A percentile compares a stretch with the other conserved stretches of the same genome.
Conservation (phyloP, 2,329 filamentous ascomycete species). For the Lecanicillium sp. region DNA sequence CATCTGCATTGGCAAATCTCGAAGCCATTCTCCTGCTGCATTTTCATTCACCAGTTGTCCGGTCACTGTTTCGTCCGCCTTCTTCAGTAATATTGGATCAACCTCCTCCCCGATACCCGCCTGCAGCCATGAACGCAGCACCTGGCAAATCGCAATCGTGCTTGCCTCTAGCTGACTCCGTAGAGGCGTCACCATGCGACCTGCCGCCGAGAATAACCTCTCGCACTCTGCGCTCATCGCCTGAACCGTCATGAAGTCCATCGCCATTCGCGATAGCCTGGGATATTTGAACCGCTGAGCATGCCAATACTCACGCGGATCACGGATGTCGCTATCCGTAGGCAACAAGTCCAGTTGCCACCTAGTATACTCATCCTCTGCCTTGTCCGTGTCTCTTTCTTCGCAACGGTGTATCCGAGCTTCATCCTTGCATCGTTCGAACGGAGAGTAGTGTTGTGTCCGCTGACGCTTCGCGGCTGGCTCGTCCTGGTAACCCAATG, state of each 20-base stretch:
- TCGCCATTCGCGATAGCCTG: background rate
- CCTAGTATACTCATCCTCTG: background rate
- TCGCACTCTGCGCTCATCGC: constrained; percentile 1
- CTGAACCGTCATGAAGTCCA: constrained; percentile 1
- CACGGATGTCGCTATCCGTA: constrained; percentile 1
- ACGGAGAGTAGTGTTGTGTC: constrained; percentile 1
- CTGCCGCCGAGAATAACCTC: background rate
- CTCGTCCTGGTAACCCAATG: background rate
- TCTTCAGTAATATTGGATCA: too few species aligned
- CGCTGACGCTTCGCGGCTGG: constrained; percentile 1
- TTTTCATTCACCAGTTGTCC: too few species aligned
- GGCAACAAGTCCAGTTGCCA: background rate
- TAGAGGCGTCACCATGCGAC: constrained; percentile 1
- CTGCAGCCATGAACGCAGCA: too few species aligned
- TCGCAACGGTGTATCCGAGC: background rate
- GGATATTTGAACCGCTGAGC: background rate
- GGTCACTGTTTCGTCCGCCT: too few species aligned
- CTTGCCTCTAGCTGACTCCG: background rate
- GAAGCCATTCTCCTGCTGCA: too few species aligned
- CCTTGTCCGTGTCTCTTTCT: background rate
- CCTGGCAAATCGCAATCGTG: too few species aligned
- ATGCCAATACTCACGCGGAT: background rate
- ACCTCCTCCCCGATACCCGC: too few species aligned
- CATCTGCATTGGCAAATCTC: too few species aligned
- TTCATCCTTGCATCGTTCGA: background rate